Conservation (phyloP, 257 asterid species). For the Galeopsis tetrahit region DNA sequence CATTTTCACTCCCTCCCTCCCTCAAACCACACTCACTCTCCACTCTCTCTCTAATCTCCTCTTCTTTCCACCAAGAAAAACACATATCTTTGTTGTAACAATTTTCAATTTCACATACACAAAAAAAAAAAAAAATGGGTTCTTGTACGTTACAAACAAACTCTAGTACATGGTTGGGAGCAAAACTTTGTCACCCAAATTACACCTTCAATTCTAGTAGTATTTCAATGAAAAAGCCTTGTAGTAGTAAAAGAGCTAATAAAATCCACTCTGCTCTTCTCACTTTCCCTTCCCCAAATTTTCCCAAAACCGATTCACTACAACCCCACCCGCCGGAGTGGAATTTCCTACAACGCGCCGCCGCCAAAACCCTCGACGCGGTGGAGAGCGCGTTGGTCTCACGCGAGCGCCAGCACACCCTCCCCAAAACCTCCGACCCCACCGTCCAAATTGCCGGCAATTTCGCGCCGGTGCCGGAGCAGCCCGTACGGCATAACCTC, state of each 20-base stretch:
- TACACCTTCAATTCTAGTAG: constrained; percentile 29
- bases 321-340: constrained; percentile 42
- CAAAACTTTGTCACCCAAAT: constrained; percentile 13
- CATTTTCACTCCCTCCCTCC: constrained; percentile 31
- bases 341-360: constrained; percentile 55
- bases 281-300: constrained; percentile 35
- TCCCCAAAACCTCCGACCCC: constrained; percentile 67
- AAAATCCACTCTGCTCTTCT: constrained; percentile 40
- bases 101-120: not conserved
- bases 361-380: constrained; percentile 47
- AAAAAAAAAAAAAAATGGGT: constrained; percentile 31
- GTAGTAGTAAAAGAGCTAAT: constrained; percentile 15
- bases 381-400: constrained; percentile 51
- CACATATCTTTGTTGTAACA: not conserved
- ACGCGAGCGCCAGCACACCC: constrained; percentile 46
- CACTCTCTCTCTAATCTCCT: not conserved
- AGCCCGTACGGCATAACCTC: constrained; percentile 46
- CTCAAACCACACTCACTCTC: constrained; percentile 29
- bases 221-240: constrained; percentile 32
- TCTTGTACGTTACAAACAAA: constrained; percentile 34
- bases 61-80: not conserved
- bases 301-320: not conserved
- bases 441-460: constrained; percentile 63
- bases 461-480: constrained; percentile 71
- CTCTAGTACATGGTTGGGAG: not conserved